phyloP scores from a whole-genome alignment of 2,329 filamentous ascomycete species.

The Penicillium italicum region DNA sequence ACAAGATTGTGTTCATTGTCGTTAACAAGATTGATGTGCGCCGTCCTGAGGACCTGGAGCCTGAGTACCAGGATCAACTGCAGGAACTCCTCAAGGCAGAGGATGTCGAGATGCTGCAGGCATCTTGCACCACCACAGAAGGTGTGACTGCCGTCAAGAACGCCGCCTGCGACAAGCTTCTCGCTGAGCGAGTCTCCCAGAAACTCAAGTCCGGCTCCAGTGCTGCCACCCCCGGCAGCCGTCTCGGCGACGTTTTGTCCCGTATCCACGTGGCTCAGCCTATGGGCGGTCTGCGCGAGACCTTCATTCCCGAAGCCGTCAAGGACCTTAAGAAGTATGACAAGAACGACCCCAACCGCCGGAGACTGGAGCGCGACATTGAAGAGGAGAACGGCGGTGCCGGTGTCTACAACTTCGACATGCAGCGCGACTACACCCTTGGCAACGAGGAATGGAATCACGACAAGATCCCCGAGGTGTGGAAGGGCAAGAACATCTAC shows the following conservation, averaged over 20 bases:
- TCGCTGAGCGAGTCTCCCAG: conserved; percentile 88
- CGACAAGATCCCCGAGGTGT: conserved; percentile 90
- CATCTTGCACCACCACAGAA: conserved; percentile 92
- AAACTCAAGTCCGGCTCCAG: conserved; percentile 90
- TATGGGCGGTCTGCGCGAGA: conserved; percentile 74
- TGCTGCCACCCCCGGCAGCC: conserved; percentile 67
- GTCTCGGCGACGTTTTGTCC: conserved; percentile 84
- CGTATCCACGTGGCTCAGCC: conserved; percentile 97
- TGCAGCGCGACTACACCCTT: conserved; percentile 83
- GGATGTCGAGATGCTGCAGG: conserved; percentile 87
- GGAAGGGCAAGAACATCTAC: conserved; percentile 94
- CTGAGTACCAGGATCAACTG: conserved; percentile 71
- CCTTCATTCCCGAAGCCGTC: conserved; percentile 82
- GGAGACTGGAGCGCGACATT: conserved; percentile 75
- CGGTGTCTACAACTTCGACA: conserved; percentile 91
- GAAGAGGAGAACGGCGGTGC: conserved; percentile 91
- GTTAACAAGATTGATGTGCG: conserved; percentile 98
- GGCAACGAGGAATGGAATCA: conserved; percentile 91
- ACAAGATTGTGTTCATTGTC: conserved; percentile 95
- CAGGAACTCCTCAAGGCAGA: conserved; percentile 77
- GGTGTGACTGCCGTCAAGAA: conserved; percentile 95
- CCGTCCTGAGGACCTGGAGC: conserved; percentile 79
- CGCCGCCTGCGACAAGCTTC: conserved; percentile 83
- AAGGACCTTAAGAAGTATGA: conserved; percentile 84
- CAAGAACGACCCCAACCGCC: conserved; percentile 79